These are phyloP conservation scores for Ceratorhiza oryzae-sativae DNA, from an alignment of 1,284 basidiomycete genomes.

Conservation along the genomic window DNA sequence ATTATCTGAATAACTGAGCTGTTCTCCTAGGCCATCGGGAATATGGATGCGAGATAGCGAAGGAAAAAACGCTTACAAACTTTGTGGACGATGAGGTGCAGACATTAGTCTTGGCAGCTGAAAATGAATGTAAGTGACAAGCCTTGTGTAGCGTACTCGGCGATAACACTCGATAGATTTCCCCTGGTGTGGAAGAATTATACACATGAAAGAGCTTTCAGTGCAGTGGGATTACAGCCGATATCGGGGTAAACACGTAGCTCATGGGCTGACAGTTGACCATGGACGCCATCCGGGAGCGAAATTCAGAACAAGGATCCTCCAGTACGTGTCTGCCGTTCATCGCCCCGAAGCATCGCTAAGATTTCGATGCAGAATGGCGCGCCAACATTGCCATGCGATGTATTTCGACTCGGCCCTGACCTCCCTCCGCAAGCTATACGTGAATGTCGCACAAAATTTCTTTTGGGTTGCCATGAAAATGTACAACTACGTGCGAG, in stretches of 20 bases:
- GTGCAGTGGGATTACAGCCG: slow-evolving; percentile 77
- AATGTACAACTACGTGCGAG: slow-evolving; percentile 80
- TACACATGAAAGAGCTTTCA: slow-evolving; percentile 77
- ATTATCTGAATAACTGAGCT: too few relatives aligned
- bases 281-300: slow-evolving; percentile 64
- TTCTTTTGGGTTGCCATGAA: slow-evolving; percentile 89
- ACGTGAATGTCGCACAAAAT: slow-evolving; percentile 86
- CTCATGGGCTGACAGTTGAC: slow-evolving; percentile 70
- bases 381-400: slow-evolving; percentile 71
- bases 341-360: not conserved
- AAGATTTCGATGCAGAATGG: slow-evolving; percentile 56
- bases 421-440: slow-evolving; percentile 69
- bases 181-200: slow-evolving; percentile 87
- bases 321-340: slow-evolving; percentile 57
- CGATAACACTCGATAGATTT: slow-evolving; percentile 66
- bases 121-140: slow-evolving; percentile 7
- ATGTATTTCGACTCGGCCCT: slow-evolving; percentile 80
- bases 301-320: slow-evolving; percentile 70
- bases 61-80: slow-evolving; percentile 88
- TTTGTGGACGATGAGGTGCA: slow-evolving; percentile 66
- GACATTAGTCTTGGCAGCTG: slow-evolving; percentile 43
- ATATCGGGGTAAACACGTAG: slow-evolving; percentile 62
- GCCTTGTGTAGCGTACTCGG: not conserved
- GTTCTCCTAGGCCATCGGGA: slow-evolving; percentile 84
- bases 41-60: slow-evolving; percentile 90